Base-by-base conservation (phyloP, 1,284 basidiomycete species). In the Mycena citricolor region DNA sequence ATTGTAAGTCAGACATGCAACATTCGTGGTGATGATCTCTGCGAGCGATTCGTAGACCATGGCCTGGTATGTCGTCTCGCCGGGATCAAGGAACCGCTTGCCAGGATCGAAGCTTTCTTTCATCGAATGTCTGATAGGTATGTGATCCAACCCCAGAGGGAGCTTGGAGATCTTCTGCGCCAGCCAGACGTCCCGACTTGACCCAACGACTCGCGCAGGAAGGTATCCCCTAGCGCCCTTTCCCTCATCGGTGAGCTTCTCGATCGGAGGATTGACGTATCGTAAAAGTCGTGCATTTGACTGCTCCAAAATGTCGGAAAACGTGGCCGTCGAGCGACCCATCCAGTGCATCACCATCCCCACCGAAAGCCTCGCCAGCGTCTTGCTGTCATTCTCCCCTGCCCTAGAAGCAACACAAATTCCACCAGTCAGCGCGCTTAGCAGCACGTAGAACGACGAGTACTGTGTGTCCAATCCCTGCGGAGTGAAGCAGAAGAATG, bases 341-440 rank as follows among this genome's bases (percentile, higher is more conserved):
- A 58, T 57, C 58, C 57, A 58, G 13, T 58, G 52, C 40, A 60
- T 31, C 14, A 59, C 47, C 6, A 58, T 45, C 8, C 53, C 55
- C n/a, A 60, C 39, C 0, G 58, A 57, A 30, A 60, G 42, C 11
- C 52, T 53, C 14, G 57, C 56, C 21, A 60, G 53, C 6, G 48
- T 28, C 6, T 42, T 21, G 32, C 52, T 55, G 24, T 53, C 28
- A 4, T 32, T 31, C n/a, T 20, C 24, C 10, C 26, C 32, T 23
- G 40, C 30, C 12, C 47, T 47, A 11, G 54, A 54, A 4, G 20
- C 44, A 17, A 60, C 51, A 26, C 55, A 51, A 20, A 56, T 40
- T 1, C 59, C 59, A 12, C 55, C 54, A 2, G 56, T 60, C 7
- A 57, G 32, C 21, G 50, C 49, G 1, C 57, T 49, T 3, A 60